These are phyloP conservation scores for Zopfia rhizophila DNA, from an alignment of 2,329 filamentous ascomycete genomes.

Conservation along the genomic window DNA sequence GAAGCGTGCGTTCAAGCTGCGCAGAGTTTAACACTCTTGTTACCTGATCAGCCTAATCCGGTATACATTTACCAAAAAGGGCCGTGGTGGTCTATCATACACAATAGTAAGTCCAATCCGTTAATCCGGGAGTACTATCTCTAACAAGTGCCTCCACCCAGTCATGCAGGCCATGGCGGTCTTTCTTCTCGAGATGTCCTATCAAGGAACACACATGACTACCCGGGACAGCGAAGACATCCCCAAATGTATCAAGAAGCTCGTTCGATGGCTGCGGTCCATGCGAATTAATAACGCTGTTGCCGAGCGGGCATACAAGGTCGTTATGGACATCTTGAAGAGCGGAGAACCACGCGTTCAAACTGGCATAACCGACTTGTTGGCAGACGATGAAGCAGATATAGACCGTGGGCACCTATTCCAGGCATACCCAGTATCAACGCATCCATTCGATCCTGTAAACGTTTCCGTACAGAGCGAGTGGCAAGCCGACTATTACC, in stretches of 20 bases:
- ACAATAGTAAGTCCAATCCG: conserved; percentile 24
- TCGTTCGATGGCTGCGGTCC: conserved; percentile 41
- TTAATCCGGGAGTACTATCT: too few relatives aligned
- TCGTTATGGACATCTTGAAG: conserved; percentile 22
- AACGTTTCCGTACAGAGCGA: too few relatives aligned
- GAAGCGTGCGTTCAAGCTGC: conserved; percentile 48
- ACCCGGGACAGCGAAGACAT: conserved; percentile 35
- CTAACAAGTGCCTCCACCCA: too few relatives aligned
- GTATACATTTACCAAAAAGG: conserved; percentile 27
- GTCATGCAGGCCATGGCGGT: conserved; percentile 53
- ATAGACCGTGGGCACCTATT: too few relatives aligned
- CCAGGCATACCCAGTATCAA: too few relatives aligned
- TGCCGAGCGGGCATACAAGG: conserved; percentile 40
- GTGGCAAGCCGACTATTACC: not conserved
- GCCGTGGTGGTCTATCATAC: conserved; percentile 54
- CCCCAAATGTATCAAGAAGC: conserved; percentile 34
- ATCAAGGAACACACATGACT: conserved; percentile 35
- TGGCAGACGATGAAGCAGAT: conserved; percentile 1
- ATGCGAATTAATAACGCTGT: conserved; percentile 40
- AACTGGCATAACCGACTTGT: conserved; percentile 8
- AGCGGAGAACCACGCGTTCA: conserved; percentile 1
- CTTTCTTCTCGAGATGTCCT: conserved; percentile 49
- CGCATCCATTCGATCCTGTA: not conserved
- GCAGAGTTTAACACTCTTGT: conserved; percentile 35
- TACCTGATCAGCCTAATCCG: conserved; percentile 40